A percentile compares a stretch with the other conserved stretches of the same genome.
phyloP scores from a whole-genome alignment of 2,329 filamentous ascomycete genomes.

The Scytalidium lignicola region DNA sequence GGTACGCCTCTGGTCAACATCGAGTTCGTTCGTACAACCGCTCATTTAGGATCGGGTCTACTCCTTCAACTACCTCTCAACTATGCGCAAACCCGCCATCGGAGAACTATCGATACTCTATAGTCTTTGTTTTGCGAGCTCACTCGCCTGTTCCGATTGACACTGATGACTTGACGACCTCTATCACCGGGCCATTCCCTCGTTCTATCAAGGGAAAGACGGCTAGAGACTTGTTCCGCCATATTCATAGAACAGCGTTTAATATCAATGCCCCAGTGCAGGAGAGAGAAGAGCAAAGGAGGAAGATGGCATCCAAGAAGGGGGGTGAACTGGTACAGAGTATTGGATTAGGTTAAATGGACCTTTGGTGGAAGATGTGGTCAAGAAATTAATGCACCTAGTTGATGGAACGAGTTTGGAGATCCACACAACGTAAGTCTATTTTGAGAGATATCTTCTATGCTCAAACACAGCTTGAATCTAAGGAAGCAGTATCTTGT shows the following conservation, averaged over 20 bases:
- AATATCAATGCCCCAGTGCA: slow-evolving; percentile 19
- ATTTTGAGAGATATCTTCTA: too few relatives aligned
- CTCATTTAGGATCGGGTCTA: not conserved
- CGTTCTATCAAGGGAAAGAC: slow-evolving; percentile 12
- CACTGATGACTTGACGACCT: slow-evolving; percentile 18
- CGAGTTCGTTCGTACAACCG: slow-evolving; percentile 16
- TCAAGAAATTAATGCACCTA: too few relatives aligned
- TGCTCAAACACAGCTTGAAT: too few relatives aligned
- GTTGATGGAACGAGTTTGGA: too few relatives aligned
- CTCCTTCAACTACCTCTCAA: not conserved
- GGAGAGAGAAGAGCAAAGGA: slow-evolving; percentile 17
- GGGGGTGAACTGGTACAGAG: not conserved
- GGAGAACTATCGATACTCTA: slow-evolving; percentile 16
- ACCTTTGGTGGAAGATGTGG: too few relatives aligned
- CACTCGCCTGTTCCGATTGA: slow-evolving; percentile 16
- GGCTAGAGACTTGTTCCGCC: slow-evolving; percentile 12
- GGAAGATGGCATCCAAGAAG: slow-evolving; percentile 14
- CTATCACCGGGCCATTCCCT: slow-evolving; percentile 17
- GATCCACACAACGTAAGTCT: too few relatives aligned
- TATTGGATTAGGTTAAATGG: too few relatives aligned
- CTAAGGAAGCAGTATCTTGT: too few relatives aligned
- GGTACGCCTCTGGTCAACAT: slow-evolving; percentile 18
- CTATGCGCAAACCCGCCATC: too few relatives aligned
- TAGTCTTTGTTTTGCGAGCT: slow-evolving; percentile 23
- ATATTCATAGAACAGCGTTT: slow-evolving; percentile 14